Percentiles rank a stretch among this genome's conserved stretches.
These are phyloP conservation scores for Zygosaccharomyces sapae DNA, from an alignment of 1,139 yeast species.

Conservation along the genomic window DNA sequence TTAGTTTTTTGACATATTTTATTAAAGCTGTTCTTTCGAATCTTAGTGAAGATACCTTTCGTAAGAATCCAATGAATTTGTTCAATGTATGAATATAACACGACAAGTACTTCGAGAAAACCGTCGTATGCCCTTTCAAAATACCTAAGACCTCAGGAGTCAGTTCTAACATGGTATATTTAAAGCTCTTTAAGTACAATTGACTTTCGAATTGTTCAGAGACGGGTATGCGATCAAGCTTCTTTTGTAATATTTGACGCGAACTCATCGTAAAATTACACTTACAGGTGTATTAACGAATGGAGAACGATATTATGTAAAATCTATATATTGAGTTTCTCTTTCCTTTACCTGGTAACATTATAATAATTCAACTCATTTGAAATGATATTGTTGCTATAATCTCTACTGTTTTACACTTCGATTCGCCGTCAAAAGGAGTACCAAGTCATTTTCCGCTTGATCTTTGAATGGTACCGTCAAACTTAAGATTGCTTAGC, in stretches of 20 bases:
- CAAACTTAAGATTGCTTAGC: no score
- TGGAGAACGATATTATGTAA: not conserved
- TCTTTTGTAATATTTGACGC: not conserved
- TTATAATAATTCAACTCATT: not conserved
- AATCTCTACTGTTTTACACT: slow-evolving; percentile 1
- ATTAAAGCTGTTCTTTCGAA: slow-evolving; percentile 36
- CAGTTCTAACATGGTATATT: slow-evolving; percentile 2
- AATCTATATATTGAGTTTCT: not conserved
- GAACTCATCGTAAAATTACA: not conserved
- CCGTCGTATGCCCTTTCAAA: slow-evolving; percentile 14
- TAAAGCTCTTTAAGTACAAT: not conserved
- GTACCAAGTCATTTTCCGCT: not conserved
- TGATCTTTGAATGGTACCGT: no score
- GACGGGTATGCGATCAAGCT: not conserved
- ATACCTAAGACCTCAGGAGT: slow-evolving; percentile 6
- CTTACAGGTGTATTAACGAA: not conserved
- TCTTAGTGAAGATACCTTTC: slow-evolving; percentile 31
- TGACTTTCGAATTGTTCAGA: not conserved
- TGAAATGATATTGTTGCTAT: not conserved
- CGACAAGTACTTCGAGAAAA: slow-evolving; percentile 30
- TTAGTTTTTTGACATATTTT: slow-evolving; percentile 35
- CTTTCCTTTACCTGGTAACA: not conserved
- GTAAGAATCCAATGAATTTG: slow-evolving; percentile 32
- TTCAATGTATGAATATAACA: slow-evolving; percentile 32
- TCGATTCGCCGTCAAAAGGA: not conserved